These are phyloP conservation scores for Globisporangium recalcitrans DNA, from an alignment of 352 stramenopile genomes.

Conservation along the genomic window DNA sequence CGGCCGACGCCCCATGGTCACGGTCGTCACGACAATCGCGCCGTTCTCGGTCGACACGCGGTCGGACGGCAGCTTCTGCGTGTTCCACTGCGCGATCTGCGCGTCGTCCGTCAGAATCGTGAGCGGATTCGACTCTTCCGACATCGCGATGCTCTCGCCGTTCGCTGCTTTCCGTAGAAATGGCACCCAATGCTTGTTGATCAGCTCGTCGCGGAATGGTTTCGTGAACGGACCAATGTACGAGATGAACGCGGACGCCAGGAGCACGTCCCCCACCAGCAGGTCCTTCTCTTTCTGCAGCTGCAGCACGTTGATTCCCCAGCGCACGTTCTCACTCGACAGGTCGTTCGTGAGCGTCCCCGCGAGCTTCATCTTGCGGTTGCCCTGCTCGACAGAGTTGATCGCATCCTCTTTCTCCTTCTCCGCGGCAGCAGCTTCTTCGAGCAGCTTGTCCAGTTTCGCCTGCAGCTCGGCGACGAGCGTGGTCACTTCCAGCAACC, in stretches of 20 bases:
- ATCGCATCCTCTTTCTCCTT: constrained; percentile 92
- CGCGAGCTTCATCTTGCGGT: constrained; percentile 94
- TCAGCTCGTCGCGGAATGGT: constrained; percentile 90
- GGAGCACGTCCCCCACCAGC: constrained; percentile 91
- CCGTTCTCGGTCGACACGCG: constrained; percentile 93
- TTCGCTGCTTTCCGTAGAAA: constrained; percentile 86
- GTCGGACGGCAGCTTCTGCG: constrained; percentile 88
- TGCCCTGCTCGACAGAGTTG: constrained; percentile 88
- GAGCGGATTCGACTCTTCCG: constrained; percentile 84
- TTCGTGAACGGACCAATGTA: constrained; percentile 96
- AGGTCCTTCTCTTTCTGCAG: constrained; percentile 90
- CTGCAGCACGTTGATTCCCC: constrained; percentile 91
- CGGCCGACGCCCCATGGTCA: constrained; percentile 85
- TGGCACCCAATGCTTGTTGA: constrained; percentile 91
- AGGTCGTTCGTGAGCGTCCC: constrained; percentile 93
- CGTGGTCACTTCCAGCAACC: constrained; percentile 82
- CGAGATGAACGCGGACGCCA: constrained; percentile 93
- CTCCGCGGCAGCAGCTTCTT: constrained; percentile 87
- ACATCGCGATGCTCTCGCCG: constrained; percentile 89
- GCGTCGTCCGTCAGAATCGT: constrained; percentile 90
- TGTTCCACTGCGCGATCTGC: constrained; percentile 93
- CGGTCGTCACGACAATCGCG: constrained; percentile 89
- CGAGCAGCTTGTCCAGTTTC: constrained; percentile 90
- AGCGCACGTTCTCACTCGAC: constrained; percentile 94
- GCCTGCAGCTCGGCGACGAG: constrained; percentile 90